Conservation (phyloP, 257 asterid species). For the Gentiana straminea region DNA sequence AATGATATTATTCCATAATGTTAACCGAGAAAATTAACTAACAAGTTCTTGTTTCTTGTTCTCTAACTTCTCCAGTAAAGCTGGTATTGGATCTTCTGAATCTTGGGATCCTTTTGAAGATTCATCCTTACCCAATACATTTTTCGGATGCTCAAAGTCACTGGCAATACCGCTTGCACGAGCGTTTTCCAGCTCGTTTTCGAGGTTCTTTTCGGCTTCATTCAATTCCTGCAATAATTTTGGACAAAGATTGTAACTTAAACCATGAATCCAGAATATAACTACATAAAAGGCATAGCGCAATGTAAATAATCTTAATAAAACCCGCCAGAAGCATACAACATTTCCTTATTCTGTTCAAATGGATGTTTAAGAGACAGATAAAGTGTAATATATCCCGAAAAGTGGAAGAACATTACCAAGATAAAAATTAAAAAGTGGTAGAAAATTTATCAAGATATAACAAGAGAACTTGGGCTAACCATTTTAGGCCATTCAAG, state of each 20-base stretch:
- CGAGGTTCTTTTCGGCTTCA: conserved; percentile 43
- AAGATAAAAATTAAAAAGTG: too few species aligned
- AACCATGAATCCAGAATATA: not conserved
- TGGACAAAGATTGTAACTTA: not conserved
- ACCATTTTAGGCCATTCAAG: too few species aligned
- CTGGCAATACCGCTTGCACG: conserved; percentile 17
- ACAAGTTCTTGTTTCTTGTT: conserved; percentile 68
- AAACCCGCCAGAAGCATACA: too few species aligned
- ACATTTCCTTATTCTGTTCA: too few species aligned
- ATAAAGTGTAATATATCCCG: too few species aligned
- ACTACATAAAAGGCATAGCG: too few species aligned
- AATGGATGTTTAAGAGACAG: too few species aligned
- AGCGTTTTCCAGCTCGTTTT: conserved; percentile 41
- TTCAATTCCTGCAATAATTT: conserved; percentile 48
- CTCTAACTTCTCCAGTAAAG: conserved; percentile 49
- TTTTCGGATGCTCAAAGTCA: conserved; percentile 28
- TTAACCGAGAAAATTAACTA: conserved; percentile 12
- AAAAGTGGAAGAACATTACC: too few species aligned
- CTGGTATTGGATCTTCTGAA: conserved; percentile 36
- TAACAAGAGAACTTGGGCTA: too few species aligned
- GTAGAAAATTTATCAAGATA: too few species aligned
- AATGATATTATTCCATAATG: not conserved
- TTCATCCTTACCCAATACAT: conserved; percentile 23
- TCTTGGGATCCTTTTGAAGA: conserved; percentile 25
- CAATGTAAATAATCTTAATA: too few species aligned